phyloP scores from a whole-genome alignment of 768 basidiomycete genomes.

The Holtermannia corniformis region DNA sequence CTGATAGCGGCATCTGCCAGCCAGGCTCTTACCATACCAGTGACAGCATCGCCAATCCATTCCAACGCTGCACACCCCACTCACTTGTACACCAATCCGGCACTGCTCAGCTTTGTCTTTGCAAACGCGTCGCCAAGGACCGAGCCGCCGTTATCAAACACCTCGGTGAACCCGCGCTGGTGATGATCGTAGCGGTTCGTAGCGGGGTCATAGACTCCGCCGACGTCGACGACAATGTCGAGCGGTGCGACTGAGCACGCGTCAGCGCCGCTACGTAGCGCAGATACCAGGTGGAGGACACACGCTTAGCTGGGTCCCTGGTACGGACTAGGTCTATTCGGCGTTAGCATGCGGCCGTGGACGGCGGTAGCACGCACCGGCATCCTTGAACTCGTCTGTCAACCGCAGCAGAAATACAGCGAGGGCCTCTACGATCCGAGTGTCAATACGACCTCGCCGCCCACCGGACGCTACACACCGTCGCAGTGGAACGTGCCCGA shows the following conservation, averaged over 20 bases:
- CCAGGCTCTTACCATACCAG: no score
- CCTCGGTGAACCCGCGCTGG: conserved; percentile 81
- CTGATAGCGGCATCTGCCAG: no score
- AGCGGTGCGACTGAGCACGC: conserved; percentile 50
- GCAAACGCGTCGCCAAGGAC: conserved; percentile 12
- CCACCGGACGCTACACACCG: conserved; percentile 24
- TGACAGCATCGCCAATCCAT: conserved; percentile 2
- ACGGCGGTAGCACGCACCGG: conserved; percentile 48
- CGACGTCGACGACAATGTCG: conserved; percentile 94
- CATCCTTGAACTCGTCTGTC: conserved; percentile 63
- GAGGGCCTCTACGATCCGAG: conserved; percentile 57
- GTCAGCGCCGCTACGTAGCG: no score
- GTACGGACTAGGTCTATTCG: conserved; percentile 32
- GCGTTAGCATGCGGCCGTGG: not conserved
- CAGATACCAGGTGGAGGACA: conserved; percentile 7
- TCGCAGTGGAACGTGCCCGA: conserved; percentile 96
- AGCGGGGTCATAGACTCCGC: conserved; percentile 75
- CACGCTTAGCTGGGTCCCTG: conserved; percentile 37
- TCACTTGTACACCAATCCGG: conserved; percentile 92
- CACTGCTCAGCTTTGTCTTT: conserved; percentile 78
- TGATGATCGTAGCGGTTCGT: conserved; percentile 87
- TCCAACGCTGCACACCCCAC: no score
- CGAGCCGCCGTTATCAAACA: conserved; percentile 66
- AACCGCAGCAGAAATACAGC: conserved; percentile 80
- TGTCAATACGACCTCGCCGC: not conserved